Evolutionary conservation across 106 monocot species (phyloP).

Genomic region (Acorus calamus): DNA sequence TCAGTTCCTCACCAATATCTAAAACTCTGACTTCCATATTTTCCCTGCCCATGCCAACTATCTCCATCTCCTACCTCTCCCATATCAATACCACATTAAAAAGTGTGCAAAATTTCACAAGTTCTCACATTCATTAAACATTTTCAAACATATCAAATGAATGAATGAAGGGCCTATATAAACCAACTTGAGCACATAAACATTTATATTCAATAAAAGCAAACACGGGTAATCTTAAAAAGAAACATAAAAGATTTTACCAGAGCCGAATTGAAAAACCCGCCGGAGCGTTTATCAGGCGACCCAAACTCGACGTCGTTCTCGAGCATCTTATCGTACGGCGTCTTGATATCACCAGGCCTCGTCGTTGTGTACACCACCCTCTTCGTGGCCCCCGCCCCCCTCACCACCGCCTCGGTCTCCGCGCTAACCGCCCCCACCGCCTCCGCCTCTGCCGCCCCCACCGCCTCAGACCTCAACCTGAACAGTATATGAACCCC

Average conservation of each 20-base stretch:
- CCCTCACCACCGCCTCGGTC: conserved; percentile 39
- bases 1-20: no score
- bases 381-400: conserved; percentile 49
- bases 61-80: no score
- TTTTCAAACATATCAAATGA: no score
- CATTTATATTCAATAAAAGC: not conserved
- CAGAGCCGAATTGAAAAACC: conserved; percentile 80
- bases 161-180: conserved; percentile 1
- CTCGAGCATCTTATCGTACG: conserved; percentile 97
- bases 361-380: conserved; percentile 80
- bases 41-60: no score
- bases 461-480: conserved; percentile 28
- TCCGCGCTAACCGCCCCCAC: conserved; percentile 19
- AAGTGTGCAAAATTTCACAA: no score
- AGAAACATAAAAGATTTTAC: conserved; percentile 19
- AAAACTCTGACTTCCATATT: no score
- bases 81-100: no score
- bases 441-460: conserved; percentile 18
- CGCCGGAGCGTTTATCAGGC: conserved; percentile 85
- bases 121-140: no score
- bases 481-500: conserved; percentile 87
- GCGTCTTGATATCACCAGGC: conserved; percentile 87
- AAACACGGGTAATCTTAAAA: no score
- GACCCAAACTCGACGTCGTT: conserved; percentile 95
- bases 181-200: not conserved